Percentiles rank a stretch among this genome's conserved stretches.
Evolutionary conservation across 2,329 filamentous ascomycete genomes (phyloP).

Genomic region (Exophiala viscosa): DNA sequence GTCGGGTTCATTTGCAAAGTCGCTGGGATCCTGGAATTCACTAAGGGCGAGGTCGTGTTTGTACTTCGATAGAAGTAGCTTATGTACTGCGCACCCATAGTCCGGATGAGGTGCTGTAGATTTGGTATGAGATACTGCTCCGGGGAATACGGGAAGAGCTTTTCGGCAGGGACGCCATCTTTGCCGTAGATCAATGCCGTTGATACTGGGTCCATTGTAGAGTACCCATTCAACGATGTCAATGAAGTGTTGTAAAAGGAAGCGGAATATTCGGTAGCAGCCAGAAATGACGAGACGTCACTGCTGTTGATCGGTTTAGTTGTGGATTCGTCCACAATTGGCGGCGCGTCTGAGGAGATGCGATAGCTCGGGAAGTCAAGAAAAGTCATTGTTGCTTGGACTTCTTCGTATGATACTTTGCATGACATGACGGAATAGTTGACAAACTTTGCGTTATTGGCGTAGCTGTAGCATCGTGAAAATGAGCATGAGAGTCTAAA

Average conservation of each 20-base stretch:
- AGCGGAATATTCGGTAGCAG: not conserved
- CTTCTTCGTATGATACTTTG: not conserved
- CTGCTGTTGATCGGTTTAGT: not conserved
- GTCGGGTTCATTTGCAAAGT: not conserved
- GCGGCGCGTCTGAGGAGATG: not conserved
- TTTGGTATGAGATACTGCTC: not conserved
- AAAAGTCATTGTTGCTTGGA: not conserved
- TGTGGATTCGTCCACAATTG: not conserved
- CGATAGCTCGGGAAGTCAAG: not conserved
- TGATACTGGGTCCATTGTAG: not conserved
- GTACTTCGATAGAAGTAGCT: not conserved
- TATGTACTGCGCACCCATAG: not conserved
- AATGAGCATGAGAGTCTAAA: no score
- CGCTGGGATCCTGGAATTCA: not conserved
- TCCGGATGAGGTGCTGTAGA: not conserved
- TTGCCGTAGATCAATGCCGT: not conserved
- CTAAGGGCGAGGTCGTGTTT: not conserved
- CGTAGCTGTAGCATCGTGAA: not conserved
- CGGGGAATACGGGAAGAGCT: not conserved
- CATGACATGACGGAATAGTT: not conserved
- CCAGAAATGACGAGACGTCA: not conserved
- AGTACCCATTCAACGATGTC: not conserved
- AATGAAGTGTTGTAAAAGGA: not conserved
- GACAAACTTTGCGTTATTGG: not conserved
- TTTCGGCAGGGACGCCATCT: no score